phyloP scores from a whole-genome alignment of 306 rosid genomes.

The Lupinus albus region DNA sequence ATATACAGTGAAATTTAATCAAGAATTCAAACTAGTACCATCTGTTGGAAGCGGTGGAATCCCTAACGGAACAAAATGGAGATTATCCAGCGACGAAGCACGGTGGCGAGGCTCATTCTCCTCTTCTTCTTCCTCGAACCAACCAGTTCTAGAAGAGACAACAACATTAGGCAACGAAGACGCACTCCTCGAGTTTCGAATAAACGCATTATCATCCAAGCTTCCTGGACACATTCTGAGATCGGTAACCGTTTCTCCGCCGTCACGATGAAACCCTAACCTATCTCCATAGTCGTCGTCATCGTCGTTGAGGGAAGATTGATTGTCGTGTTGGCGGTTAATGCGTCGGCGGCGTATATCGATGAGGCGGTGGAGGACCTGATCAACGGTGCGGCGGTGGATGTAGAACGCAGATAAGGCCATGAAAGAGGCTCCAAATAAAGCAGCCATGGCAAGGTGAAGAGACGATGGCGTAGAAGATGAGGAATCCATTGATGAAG shows the following conservation, averaged over 20 bases:
- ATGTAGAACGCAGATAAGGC: conserved; percentile 83
- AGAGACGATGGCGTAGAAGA: conserved; percentile 50
- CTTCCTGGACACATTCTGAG: conserved; percentile 39
- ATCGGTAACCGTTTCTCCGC: conserved; percentile 17
- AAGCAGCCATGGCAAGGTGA: conserved; percentile 76
- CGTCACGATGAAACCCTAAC: conserved; percentile 18
- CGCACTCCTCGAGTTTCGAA: conserved; percentile 51
- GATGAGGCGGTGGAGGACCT: conserved; percentile 63
- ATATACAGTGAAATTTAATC: neutral
- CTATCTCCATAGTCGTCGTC: conserved; percentile 14
- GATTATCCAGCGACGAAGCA: conserved; percentile 58
- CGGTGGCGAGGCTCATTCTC: conserved; percentile 42
- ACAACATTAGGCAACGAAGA: conserved; percentile 71
- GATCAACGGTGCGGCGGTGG: conserved; percentile 81
- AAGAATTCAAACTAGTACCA: conserved; percentile 35
- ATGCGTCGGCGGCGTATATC: conserved; percentile 55
- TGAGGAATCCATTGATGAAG: conserved; percentile 37
- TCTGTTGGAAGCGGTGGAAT: conserved; percentile 51
- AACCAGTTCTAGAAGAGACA: conserved; percentile 45
- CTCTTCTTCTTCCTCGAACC: conserved; percentile 45
- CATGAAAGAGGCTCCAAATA: conserved; percentile 76
- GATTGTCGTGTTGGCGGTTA: neutral
- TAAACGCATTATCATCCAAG: conserved; percentile 43
- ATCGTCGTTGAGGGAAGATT: neutral
- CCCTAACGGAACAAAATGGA: conserved; percentile 53